phyloP scores from a whole-genome alignment of 768 basidiomycete species.

The Boletus rex-veris region DNA sequence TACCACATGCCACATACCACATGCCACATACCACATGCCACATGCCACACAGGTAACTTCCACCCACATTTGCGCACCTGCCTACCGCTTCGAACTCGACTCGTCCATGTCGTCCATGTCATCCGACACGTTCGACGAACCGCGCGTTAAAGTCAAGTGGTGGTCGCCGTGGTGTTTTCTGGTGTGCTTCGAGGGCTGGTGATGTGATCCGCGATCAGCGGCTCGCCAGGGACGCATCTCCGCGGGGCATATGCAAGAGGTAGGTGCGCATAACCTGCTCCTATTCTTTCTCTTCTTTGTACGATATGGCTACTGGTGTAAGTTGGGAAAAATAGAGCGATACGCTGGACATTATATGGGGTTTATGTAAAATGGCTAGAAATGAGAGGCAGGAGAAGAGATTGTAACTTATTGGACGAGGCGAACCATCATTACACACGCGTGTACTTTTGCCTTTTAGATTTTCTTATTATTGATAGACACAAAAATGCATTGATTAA shows the following conservation, averaged over 20 bases:
- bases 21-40: not conserved
- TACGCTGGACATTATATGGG: not conserved
- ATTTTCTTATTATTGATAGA: not conserved
- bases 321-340: not conserved
- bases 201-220: not conserved
- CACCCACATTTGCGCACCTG: not conserved
- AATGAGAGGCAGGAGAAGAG: not conserved
- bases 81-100: constrained; percentile 23
- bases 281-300: not conserved
- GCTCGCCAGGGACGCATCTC: constrained; percentile 7
- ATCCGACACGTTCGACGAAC: constrained; percentile 24
- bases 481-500: not conserved
- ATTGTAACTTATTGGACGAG: not conserved
- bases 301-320: not conserved
- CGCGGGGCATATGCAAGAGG: constrained; percentile 11
- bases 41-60: constrained; percentile 3
- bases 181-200: constrained; percentile 27
- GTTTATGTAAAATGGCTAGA: not conserved
- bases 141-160: constrained; percentile 16
- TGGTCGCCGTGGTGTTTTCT: constrained; percentile 13
- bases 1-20: too few relatives aligned
- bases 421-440: not conserved
- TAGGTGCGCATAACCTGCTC: not conserved
- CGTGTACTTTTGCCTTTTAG: not conserved
- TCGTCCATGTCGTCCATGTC: constrained; percentile 25